Conservation (phyloP, 2,329 filamentous ascomycete genomes). For the Setomelanomma holmii region DNA sequence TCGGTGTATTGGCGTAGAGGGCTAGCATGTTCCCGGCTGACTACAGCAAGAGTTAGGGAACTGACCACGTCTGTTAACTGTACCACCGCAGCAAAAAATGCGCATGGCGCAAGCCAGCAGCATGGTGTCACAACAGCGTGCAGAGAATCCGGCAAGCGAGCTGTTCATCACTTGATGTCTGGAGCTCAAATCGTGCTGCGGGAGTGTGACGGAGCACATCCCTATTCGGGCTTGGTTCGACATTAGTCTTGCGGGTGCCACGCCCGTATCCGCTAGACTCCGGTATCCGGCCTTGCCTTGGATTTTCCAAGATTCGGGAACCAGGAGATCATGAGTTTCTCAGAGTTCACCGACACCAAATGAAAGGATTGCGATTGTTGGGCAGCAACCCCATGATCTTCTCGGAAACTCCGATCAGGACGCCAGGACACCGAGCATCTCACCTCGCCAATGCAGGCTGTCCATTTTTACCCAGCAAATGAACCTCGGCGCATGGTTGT, state of each 20-base stretch:
- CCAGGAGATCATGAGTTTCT: slow-evolving; percentile 1
- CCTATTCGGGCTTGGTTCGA: slow-evolving; percentile 12
- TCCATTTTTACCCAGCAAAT: slow-evolving; percentile 4
- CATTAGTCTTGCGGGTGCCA: slow-evolving; percentile 17
- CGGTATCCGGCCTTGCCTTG: slow-evolving; percentile 3
- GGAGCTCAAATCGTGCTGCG: slow-evolving; percentile 21
- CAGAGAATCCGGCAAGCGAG: slow-evolving; percentile 20
- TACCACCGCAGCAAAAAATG: slow-evolving; percentile 12
- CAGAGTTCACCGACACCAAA: background rate
- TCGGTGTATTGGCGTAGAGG: slow-evolving; percentile 9
- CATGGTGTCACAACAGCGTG: slow-evolving; percentile 18
- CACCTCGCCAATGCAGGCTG: background rate
- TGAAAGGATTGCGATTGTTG: too few species aligned
- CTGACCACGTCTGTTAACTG: background rate
- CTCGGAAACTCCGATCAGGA: background rate
- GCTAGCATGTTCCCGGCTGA: slow-evolving; percentile 9
- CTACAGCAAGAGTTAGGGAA: slow-evolving; percentile 9
- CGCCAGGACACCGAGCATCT: too few species aligned
- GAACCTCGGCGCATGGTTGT: background rate
- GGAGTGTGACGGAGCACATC: slow-evolving; percentile 13
- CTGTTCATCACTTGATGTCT: slow-evolving; percentile 10
- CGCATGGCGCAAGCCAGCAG: slow-evolving; percentile 11
- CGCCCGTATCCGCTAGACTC: slow-evolving; percentile 12
- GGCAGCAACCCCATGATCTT: too few species aligned
- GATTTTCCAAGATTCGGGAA: slow-evolving; percentile 9